A percentile compares a stretch with the other conserved stretches of the same genome.
phyloP scores from a whole-genome alignment of 495 filamentous ascomycete species.

The Sphaerosporella brunnea region DNA sequence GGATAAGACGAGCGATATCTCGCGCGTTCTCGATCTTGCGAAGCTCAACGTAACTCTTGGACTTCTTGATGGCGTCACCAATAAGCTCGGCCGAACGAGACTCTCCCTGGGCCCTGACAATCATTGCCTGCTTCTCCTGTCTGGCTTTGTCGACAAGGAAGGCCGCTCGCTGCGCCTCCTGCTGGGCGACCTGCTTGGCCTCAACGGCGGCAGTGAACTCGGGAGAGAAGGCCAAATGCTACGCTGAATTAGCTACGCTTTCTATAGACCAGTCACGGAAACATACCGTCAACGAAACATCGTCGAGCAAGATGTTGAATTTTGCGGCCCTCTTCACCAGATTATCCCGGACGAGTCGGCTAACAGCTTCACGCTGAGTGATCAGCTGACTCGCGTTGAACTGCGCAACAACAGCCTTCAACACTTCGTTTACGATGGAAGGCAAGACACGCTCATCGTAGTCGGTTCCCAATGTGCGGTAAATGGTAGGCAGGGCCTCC shows the following conservation, averaged over 20 bases:
- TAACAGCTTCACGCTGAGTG: conserved; percentile 94
- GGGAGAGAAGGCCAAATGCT: conserved; percentile 97
- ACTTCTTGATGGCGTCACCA: conserved; percentile 99
- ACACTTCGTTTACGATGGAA: conserved; percentile 94
- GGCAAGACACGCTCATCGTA: conserved; percentile 95
- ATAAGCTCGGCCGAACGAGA: conserved; percentile 94
- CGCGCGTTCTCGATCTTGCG: conserved; percentile 93
- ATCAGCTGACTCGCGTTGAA: conserved; percentile 98
- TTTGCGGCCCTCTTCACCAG: conserved; percentile 73
- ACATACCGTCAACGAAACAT: conserved; percentile 85
- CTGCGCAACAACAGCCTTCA: conserved; percentile 97
- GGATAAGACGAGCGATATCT: conserved; percentile 63
- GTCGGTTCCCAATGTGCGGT: conserved; percentile 84
- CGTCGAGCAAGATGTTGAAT: conserved; percentile 93
- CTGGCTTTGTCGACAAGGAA: conserved; percentile 98
- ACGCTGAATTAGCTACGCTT: conserved; percentile 16
- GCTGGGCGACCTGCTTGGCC: conserved; percentile 96
- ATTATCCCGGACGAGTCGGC: conserved; percentile 78
- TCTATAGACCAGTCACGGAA: neutral
- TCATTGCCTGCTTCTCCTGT: conserved; percentile 98
- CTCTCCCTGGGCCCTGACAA: conserved; percentile 97
- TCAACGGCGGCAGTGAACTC: conserved; percentile 98
- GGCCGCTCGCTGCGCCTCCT: conserved; percentile 91
- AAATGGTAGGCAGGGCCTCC: conserved; percentile 82
- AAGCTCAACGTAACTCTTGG: conserved; percentile 84